These are phyloP conservation scores for Diaporthe ampelina DNA, from an alignment of 2,329 filamentous ascomycete species.

Conservation along the genomic window DNA sequence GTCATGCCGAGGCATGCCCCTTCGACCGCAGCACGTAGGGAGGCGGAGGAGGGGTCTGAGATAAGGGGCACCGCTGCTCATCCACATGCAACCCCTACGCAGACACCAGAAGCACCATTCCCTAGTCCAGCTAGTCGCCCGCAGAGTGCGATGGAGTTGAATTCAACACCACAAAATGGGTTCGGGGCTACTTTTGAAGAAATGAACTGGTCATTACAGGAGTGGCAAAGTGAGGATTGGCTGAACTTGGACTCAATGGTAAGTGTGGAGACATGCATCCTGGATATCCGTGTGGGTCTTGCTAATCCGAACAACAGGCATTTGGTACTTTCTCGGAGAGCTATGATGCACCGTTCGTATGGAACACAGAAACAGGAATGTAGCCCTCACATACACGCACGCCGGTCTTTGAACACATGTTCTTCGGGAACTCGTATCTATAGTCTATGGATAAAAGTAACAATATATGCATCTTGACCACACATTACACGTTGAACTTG, in stretches of 20 bases:
- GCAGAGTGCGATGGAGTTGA: constrained; percentile 19
- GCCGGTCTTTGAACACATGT: not conserved
- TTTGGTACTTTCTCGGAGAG: constrained; percentile 28
- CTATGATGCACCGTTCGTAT: constrained; percentile 17
- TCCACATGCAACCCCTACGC: not conserved
- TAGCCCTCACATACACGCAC: not conserved
- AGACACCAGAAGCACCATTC: constrained; percentile 18
- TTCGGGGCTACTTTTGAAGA: constrained; percentile 20
- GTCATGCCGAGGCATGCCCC: not conserved
- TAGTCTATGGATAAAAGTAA: not conserved
- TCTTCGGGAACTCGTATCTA: not conserved
- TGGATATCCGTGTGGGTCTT: not conserved
- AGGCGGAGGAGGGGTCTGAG: not conserved
- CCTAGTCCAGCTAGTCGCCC: constrained; percentile 23
- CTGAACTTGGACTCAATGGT: constrained; percentile 19
- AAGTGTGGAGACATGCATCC: not conserved
- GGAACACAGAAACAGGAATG: constrained; percentile 1
- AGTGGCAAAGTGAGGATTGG: constrained; percentile 28
- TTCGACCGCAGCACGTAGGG: not conserved
- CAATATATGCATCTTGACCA: not conserved
- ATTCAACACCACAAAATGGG: constrained; percentile 18
- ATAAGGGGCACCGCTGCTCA: not conserved
- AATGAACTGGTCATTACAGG: constrained; percentile 25
- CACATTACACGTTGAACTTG: constrained; percentile 49
- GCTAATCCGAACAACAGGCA: not conserved